A percentile compares a stretch with the other conserved stretches of the same genome.
phyloP scores from a whole-genome alignment of 768 basidiomycete species.

The Boletus rubescentipes region DNA sequence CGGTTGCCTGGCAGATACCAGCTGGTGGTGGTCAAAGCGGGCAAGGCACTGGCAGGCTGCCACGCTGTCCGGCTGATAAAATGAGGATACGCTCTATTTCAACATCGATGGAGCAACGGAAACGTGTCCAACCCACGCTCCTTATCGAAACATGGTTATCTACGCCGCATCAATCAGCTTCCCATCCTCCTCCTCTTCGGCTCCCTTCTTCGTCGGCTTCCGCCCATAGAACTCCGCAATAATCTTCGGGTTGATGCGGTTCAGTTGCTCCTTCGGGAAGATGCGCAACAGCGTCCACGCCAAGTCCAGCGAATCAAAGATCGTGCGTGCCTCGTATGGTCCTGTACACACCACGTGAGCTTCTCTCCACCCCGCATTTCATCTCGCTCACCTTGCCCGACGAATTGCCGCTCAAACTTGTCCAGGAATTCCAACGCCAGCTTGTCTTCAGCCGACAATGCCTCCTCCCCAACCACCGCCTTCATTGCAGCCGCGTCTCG shows the following conservation, averaged over 20 bases:
- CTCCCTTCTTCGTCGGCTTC: conserved; percentile 68
- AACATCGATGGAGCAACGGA: conserved; percentile 10
- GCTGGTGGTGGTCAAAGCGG: conserved; percentile 23
- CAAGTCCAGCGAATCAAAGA: conserved; percentile 96
- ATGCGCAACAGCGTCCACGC: conserved; percentile 96
- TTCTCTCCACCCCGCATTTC: background rate
- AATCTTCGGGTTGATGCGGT: conserved; percentile 97
- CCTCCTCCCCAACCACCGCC: conserved; percentile 98
- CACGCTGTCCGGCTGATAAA: conserved; percentile 31
- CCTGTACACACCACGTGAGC: conserved; percentile 45
- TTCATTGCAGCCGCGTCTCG: conserved; percentile 98
- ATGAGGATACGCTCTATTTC: conserved; percentile 21
- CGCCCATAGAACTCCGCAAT: conserved; percentile 91
- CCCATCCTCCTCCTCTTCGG: conserved; percentile 37
- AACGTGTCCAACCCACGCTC: conserved; percentile 25
- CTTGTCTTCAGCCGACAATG: conserved; percentile 92
- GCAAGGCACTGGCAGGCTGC: conserved; percentile 30
- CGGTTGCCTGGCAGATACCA: conserved; percentile 32
- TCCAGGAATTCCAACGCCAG: conserved; percentile 96
- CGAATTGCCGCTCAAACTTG: conserved; percentile 97
- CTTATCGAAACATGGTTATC: conserved; percentile 29
- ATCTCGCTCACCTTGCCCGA: conserved; percentile 76
- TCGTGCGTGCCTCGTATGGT: conserved; percentile 90
- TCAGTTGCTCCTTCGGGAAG: conserved; percentile 98
- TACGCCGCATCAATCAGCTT: conserved; percentile 69